Evolutionary conservation across 306 rosid species (phyloP), one percentile per base, ranked within the genome.

Genomic region (Casuarina glauca): DNA sequence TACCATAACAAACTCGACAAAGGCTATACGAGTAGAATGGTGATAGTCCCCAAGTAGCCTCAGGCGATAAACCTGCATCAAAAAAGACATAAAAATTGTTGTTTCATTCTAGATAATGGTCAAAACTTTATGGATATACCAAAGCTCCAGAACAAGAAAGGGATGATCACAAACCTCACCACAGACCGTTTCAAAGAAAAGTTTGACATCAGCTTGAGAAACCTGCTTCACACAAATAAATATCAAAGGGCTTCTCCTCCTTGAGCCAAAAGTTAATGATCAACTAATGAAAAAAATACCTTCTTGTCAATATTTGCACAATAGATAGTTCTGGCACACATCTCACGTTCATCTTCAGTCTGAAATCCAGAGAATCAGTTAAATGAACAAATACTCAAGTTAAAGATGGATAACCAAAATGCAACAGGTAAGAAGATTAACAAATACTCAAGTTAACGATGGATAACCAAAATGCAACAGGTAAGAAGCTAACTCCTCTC

Each of bases 1-100:
- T 90, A 95, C 99, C 93, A 95, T 73, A 3, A 85, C 53, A 76
- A 95, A 95, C 82, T 95, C 99, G 70, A 95, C 97, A 85, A 95
- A 95, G 1, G 97, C 96, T 80, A 95, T 95, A 44, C 97, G 97
- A 79, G 99, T 95, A 60, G 97, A 93, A 81, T 95, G 99, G 73
- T 95, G 97, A 76, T 91, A 90, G 80, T 95, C 99, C 54, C 99
- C 99, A 69, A 95, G 99, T 54, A 95, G 93, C 97, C 97, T 89
- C 88, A 95, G 75, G 68, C 97, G 96, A 50, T 87, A 97, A 80
- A 95, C 99, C 99, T 95, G 70, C 51, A 74, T 55, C 69, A 41
- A 70, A 81, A 48, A 61, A 17, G 35, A 62, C 42, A 0, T 7
- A 19, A n/a, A 17, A 48, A 39, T 42, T 38, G 16, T 32, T 42